Evolutionary conservation across 2,329 filamentous ascomycete genomes (phyloP).

Genomic region (Ophiosphaerella korrae): DNA sequence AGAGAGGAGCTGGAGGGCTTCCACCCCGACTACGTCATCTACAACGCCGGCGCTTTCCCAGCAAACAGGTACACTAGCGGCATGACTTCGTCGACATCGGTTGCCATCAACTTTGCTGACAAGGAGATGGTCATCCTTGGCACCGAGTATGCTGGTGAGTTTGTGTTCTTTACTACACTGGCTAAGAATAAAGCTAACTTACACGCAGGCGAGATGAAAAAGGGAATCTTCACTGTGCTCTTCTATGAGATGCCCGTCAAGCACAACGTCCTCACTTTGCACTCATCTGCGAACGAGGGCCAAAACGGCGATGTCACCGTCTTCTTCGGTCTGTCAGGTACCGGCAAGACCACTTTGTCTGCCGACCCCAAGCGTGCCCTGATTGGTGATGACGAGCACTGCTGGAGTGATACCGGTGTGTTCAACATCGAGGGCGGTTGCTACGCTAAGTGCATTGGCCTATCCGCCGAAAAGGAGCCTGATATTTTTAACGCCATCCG

Average conservation of each 20-base stretch:
- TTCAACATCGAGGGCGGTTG: constrained; percentile 99
- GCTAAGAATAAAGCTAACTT: constrained; percentile 12
- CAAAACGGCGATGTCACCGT: constrained; percentile 93
- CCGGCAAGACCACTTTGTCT: constrained; percentile 97
- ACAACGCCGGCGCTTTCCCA: constrained; percentile 98
- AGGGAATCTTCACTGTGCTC: constrained; percentile 97
- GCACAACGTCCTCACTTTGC: constrained; percentile 97
- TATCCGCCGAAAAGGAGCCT: constrained; percentile 98
- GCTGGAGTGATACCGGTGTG: constrained; percentile 94
- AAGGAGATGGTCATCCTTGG: constrained; percentile 99
- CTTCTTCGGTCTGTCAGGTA: constrained; percentile 98
- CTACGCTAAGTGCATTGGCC: constrained; percentile 98
- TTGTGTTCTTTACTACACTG: constrained; percentile 2
- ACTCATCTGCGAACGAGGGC: constrained; percentile 98
- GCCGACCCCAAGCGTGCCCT: constrained; percentile 94
- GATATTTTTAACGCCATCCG: constrained; percentile 96
- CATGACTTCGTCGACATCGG: constrained; percentile 98
- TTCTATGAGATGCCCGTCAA: constrained; percentile 99
- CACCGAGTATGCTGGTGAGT: constrained; percentile 87
- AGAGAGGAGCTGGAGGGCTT: constrained; percentile 94
- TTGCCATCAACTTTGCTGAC: constrained; percentile 98
- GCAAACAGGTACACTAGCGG: constrained; percentile 97
- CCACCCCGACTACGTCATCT: constrained; percentile 99
- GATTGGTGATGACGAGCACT: constrained; percentile 99
- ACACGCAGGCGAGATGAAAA: constrained; percentile 75